Evolutionary conservation across 371 early-diverging fungal genomes (phyloP).

Genomic region (Mortierella sp.): DNA sequence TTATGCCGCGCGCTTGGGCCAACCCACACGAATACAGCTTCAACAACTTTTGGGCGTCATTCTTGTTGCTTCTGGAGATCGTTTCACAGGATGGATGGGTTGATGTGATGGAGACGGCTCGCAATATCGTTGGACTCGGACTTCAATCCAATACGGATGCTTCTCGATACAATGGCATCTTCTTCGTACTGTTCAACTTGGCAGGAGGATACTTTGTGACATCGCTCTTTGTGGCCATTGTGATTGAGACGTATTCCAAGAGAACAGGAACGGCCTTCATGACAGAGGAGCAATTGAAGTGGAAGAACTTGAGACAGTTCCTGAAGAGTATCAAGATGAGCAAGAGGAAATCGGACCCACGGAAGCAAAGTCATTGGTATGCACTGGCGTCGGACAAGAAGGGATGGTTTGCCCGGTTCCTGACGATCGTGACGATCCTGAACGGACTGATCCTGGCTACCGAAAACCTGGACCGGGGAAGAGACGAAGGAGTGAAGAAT

Average conservation of each 20-base stretch:
- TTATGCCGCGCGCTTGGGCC: constrained; percentile 69
- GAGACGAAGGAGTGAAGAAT: constrained; percentile 45
- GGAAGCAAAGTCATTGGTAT: constrained; percentile 56
- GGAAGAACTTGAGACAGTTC: constrained; percentile 75
- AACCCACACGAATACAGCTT: constrained; percentile 77
- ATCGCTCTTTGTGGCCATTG: constrained; percentile 74
- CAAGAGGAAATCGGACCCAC: constrained; percentile 55
- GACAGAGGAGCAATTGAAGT: constrained; percentile 74
- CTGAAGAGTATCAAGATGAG: constrained; percentile 69
- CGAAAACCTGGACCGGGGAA: constrained; percentile 52
- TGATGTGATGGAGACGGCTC: constrained; percentile 68
- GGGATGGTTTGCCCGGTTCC: constrained; percentile 61
- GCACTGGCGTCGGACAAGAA: constrained; percentile 61
- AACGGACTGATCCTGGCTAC: constrained; percentile 69
- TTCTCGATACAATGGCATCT: constrained; percentile 66
- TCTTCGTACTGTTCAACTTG: constrained; percentile 70
- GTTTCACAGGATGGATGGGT: constrained; percentile 80
- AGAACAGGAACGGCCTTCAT: constrained; percentile 73
- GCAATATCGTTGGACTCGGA: constrained; percentile 63
- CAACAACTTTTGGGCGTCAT: constrained; percentile 68
- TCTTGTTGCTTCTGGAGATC: constrained; percentile 73
- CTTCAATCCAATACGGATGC: constrained; percentile 57
- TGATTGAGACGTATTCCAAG: constrained; percentile 72
- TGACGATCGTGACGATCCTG: constrained; percentile 61
- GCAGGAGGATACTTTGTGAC: constrained; percentile 74